Evolutionary conservation across 1,284 basidiomycete species (phyloP).

Genomic region (Sporisorium graminicola): DNA sequence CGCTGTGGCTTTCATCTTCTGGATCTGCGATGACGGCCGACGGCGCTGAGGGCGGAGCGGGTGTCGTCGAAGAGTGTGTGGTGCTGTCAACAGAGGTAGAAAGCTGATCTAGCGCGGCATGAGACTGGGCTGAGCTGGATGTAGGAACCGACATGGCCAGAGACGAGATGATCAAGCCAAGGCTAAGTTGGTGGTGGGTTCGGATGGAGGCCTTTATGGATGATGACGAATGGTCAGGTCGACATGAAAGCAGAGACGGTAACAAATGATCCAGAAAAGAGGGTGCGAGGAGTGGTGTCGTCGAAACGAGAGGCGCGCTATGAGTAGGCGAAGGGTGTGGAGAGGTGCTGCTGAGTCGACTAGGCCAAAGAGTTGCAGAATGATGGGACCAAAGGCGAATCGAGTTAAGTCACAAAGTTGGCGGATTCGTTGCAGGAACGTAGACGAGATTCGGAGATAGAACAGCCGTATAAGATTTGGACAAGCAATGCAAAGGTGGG

Average conservation of each 20-base stretch:
- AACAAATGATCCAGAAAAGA: not conserved
- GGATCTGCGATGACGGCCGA: constrained; percentile 15
- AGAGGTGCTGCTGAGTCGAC: not conserved
- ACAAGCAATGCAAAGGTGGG: constrained; percentile 6
- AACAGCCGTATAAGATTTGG: not conserved
- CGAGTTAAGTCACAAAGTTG: not conserved
- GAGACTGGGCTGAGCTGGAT: constrained; percentile 5
- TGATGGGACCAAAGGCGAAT: not conserved
- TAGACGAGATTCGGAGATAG: not conserved
- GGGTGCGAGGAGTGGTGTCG: not conserved
- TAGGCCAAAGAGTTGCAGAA: not conserved
- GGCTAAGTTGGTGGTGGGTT: not conserved
- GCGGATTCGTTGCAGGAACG: not conserved
- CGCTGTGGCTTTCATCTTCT: constrained; percentile 38
- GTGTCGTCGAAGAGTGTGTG: constrained; percentile 2
- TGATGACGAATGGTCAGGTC: not conserved
- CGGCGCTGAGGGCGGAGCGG: not conserved
- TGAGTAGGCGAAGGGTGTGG: not conserved
- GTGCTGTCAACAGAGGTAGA: not conserved
- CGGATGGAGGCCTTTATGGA: not conserved
- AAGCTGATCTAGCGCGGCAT: not conserved
- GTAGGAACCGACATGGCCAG: constrained; percentile 5
- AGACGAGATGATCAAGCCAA: not conserved
- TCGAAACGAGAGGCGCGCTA: not conserved
- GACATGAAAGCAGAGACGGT: not conserved